Percentiles rank a stretch among this genome's conserved stretches.
These are phyloP conservation scores for Termitomyces sp. DNA, from an alignment of 768 basidiomycete species.

Conservation along the genomic window DNA sequence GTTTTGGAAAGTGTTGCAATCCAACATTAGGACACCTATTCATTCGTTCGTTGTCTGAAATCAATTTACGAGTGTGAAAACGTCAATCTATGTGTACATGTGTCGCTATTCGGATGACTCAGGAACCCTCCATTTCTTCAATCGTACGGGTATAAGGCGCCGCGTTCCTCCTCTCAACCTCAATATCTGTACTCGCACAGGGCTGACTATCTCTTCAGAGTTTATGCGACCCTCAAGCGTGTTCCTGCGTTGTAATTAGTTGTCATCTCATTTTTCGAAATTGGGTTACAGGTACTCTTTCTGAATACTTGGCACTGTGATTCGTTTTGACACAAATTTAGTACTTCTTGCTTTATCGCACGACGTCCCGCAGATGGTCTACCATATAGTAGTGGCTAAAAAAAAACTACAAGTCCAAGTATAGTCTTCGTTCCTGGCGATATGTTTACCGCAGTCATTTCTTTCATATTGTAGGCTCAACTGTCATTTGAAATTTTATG, in stretches of 20 bases:
- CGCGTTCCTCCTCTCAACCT: conserved; percentile 66
- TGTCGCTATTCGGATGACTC: neutral
- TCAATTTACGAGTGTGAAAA: neutral
- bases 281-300: conserved; percentile 63
- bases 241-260: conserved; percentile 64
- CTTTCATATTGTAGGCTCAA: conserved; percentile 40
- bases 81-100: neutral
- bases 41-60: neutral
- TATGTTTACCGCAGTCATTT: conserved; percentile 51
- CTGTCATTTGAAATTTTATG: neutral
- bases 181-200: conserved; percentile 55
- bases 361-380: conserved; percentile 40
- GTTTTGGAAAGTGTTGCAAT: neutral
- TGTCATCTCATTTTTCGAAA: conserved; percentile 47
- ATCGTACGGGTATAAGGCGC: conserved; percentile 45
- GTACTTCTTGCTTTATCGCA: neutral
- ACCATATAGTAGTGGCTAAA: conserved; percentile 67
- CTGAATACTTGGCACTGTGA: conserved; percentile 56
- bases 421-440: conserved; percentile 49
- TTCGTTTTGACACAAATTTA: conserved; percentile 9
- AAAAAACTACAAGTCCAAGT: conserved; percentile 62
- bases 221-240: conserved; percentile 64
- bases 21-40: neutral
- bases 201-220: conserved; percentile 30
- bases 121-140: neutral